Conservation (phyloP, 2,329 filamentous ascomycete genomes). For the Penicillium freii region DNA sequence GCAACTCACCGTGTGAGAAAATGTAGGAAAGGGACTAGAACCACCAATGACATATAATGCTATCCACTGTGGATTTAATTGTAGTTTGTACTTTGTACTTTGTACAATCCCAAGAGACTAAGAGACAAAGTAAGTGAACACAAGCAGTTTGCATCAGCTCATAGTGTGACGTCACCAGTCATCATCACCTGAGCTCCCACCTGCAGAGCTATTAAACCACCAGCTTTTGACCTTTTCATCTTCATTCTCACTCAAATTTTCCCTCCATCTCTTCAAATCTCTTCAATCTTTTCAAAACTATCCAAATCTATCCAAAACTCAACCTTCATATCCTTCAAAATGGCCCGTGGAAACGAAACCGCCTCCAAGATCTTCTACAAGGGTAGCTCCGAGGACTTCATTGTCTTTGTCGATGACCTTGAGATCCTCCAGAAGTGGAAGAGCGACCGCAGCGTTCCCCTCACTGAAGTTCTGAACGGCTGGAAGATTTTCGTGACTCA, state of each 20-base stretch:
- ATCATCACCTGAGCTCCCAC: conserved; percentile 19
- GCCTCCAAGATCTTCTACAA: conserved; percentile 83
- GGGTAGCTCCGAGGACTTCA: conserved; percentile 68
- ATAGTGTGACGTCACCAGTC: conserved; percentile 24
- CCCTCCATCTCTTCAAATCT: conserved; percentile 8
- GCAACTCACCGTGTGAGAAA: conserved; percentile 10
- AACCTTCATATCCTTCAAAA: conserved; percentile 36
- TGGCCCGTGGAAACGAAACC: conserved; percentile 69
- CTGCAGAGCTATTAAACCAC: conserved; percentile 3
- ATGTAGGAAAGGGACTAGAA: conserved; percentile 11
- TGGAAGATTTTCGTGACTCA: conserved; percentile 91
- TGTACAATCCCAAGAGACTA: too few species aligned
- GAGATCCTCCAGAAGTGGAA: conserved; percentile 77
- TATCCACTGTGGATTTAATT: conserved; percentile 23
- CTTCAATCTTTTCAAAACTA: neutral
- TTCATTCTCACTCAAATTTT: neutral
- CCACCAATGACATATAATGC: neutral
- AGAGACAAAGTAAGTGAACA: neutral
- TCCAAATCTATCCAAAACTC: neutral
- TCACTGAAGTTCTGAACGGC: conserved; percentile 79
- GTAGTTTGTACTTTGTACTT: neutral
- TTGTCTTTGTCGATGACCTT: conserved; percentile 52
- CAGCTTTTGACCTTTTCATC: neutral
- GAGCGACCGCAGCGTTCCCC: conserved; percentile 71
- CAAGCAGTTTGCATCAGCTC: conserved; percentile 1